A percentile compares a stretch with the other conserved stretches of the same genome.
Evolutionary conservation across 2,329 filamentous ascomycete species (phyloP).

Genomic region (Fusarium illudens): DNA sequence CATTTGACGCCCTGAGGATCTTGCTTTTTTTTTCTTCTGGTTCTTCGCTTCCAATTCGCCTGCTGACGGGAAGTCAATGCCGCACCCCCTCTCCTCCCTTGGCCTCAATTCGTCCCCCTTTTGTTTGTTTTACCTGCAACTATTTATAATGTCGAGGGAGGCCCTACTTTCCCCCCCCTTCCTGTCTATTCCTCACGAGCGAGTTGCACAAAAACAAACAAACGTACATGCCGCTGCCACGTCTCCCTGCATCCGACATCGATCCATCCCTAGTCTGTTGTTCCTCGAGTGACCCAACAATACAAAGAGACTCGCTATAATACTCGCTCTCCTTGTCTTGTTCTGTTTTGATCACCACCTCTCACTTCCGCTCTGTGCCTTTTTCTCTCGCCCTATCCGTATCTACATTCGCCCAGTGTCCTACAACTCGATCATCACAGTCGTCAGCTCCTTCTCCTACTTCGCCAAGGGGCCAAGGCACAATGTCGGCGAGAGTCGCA

Average conservation of each 20-base stretch:
- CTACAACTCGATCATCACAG: slow-evolving; percentile 2
- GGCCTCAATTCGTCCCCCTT: slow-evolving; percentile 24
- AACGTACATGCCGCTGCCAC: slow-evolving; percentile 23
- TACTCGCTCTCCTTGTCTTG: neutral
- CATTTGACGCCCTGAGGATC: slow-evolving; percentile 17
- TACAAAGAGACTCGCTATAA: slow-evolving; percentile 2
- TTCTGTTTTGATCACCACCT: neutral
- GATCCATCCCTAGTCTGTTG: slow-evolving; percentile 2
- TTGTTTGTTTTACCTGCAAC: slow-evolving; percentile 9
- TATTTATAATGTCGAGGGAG: slow-evolving; percentile 30
- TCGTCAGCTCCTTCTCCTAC: neutral
- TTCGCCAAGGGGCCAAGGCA: slow-evolving; percentile 14
- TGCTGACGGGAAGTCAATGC: slow-evolving; percentile 24
- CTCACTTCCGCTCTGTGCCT: neutral
- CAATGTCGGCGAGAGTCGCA: slow-evolving; percentile 39
- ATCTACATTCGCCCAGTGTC: neutral
- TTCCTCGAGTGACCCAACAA: slow-evolving; percentile 26
- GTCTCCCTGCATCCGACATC: slow-evolving; percentile 24
- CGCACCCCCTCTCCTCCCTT: slow-evolving; percentile 29
- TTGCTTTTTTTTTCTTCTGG: slow-evolving; percentile 1
- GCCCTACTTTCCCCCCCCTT: slow-evolving; percentile 4
- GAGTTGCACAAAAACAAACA: slow-evolving; percentile 15
- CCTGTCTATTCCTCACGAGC: neutral
- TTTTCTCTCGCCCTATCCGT: neutral
- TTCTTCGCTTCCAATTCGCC: neutral